Evolutionary conservation across 306 rosid genomes (phyloP), one percentile per base, ranked within the genome.

Genomic region (Arachis stenosperma): DNA sequence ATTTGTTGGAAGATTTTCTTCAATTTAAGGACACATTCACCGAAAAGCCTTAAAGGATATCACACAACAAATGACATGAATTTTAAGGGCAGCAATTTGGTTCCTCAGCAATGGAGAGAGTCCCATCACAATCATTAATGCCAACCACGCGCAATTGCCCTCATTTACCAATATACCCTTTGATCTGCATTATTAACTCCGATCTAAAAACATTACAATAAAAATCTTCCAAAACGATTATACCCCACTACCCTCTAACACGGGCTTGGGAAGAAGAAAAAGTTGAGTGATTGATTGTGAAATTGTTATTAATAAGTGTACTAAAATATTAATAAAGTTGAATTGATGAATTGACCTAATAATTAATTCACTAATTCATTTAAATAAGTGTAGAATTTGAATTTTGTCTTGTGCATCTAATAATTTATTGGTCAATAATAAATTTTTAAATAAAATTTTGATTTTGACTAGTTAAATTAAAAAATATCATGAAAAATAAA

Each of bases 61-160:
- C 11, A 57, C 53, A 44, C 39, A 5, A 64, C 44, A 57, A 64
- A 75, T 75, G 67, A 12, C 55, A 61, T 10, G 48, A 55, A 51
- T 36, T 29, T 6, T 10, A 78, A 51, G 81, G 75, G 30, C 75
- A 71, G 22, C 13, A 14, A 81, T 65, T 68, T 64, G 84, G 79
- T 58, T 42, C n/a, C 46, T 8, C 52, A 56, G 15, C 50, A 52
- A 64, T 27, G 59, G 9, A 46, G 64, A 74, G 51, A 68, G 74
- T 57, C 62, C 68, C 77, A 36, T 86, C 89, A 11, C 87, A 75
- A 79, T 84, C 91, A 90, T 83, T 83, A 70, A 81, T 83, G 90
- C 90, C 63, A 78, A 81, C 80, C 85, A 86, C 90, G 87, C 90
- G 87, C 85, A 81, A 79, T 58, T 48, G 61, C 33, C 0, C 17